Base-by-base conservation (phyloP, 345 rosid genomes). In the Lepidium sativum region DNA sequence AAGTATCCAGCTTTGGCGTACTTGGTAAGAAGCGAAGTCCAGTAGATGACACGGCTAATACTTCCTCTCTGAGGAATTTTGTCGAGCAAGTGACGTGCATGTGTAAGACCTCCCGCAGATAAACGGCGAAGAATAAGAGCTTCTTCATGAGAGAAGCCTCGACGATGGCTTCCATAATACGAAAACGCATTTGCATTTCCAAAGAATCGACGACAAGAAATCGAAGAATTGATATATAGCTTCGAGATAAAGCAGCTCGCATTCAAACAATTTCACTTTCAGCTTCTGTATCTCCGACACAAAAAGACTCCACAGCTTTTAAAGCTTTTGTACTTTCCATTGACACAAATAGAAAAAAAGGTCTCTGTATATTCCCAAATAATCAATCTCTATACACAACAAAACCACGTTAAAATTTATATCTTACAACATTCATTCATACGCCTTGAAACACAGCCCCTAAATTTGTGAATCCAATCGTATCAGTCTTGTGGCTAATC, bases 1-100 rank as follows among this genome's bases (percentile, higher is more conserved):
- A 85, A 35, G 42, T 80, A 80, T 2, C 91, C 88, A 41, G 16
- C 33, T 60, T 68, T 79, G 1, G 75, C 71, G 37, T 41, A 71
- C 12, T 69, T 85, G 0, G 87, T 79, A 39, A 87, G 81, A 52
- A 85, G 71, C 9, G 86, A 83, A 34, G 89, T 83, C 81, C 85
- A 82, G 54, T 65, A 74, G 8, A 75, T 75, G 5, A 83, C 64
- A 8, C 79, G 78, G 34, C 70, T 65, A 6, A n/a, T 70, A 9
- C 59, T 54, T 52, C 71, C 76, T 76, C 80, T 74, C 2, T 60
- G 70, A 12, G 87, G 69, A 60, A 80, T 76, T 65, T 54, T 63
- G 50, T 82, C 80, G 74, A 87, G 79, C 84, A 82, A 31, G 77
- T 79, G 80, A 62, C 80, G 78, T 41, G 86, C 91, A 9, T 79